Evolutionary conservation across 768 basidiomycete genomes (phyloP), one percentile per base, ranked within the genome.

Genomic region (Udeniomyces megalosporus): DNA sequence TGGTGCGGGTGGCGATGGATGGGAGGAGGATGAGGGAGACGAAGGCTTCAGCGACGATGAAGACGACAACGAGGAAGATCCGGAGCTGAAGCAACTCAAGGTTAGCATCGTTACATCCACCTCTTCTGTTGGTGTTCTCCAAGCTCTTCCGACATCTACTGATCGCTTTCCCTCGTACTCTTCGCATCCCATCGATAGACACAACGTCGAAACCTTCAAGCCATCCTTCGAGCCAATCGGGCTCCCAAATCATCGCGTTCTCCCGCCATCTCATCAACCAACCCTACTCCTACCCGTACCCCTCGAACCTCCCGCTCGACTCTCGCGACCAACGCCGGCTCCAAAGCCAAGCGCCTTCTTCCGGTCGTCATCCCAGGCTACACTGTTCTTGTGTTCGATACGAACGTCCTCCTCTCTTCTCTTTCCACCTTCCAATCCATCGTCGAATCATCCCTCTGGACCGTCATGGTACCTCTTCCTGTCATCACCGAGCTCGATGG

Each of bases 401-500:
- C 93, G 52, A 97, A 97, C 75, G 87, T 96, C 60, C 77, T 99
- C 0, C 79, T 97, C 17, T 85, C 88, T 0, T 89, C 88, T 0
- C 77, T 96, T 4, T 72, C 82, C 0, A 76, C 85, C 67, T 78
- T 99, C 62, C 73, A 80, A 0, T 79, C 83, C 14, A 77, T 97
- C 62, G 77, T 96, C 56, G 88, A 93, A 72, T 83, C 82, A 64
- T 74, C 82, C 20, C 77, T 76, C 29, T 97, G 91, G 90, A 95
- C 88, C 0, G 78, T 93, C 50, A 77, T 99, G 62, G 77, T 99
- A 0, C 95, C 95, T 3, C 80, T 97, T 45, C 54, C 61, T 68
- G 93, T 95, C 65, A 80, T 97, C 70, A 96, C 92, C 79, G 95
- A 99, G 68, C 83, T 99, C 8, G 93, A 99, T 67, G 90, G 91